phyloP scores from a whole-genome alignment of 495 filamentous ascomycete species.

The Hypoxylon fragiforme region DNA sequence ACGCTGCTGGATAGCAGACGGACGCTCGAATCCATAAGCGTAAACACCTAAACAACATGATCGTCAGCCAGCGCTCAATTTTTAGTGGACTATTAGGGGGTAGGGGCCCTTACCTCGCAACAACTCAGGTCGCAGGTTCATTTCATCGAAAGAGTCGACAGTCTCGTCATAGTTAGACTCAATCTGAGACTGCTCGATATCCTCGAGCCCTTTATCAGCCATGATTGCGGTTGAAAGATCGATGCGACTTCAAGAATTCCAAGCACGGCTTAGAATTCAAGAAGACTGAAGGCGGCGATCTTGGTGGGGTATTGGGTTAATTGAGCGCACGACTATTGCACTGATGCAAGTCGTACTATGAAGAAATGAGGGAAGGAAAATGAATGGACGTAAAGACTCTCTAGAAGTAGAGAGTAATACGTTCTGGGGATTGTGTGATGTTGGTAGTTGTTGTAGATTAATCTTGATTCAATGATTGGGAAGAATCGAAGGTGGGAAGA shows the following conservation, averaged over 20 bases:
- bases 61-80: slow-evolving; percentile 15
- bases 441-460: slow-evolving; percentile 38
- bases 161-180: slow-evolving; percentile 99
- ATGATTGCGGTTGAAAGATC: slow-evolving; percentile 75
- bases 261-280: slow-evolving; percentile 66
- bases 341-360: slow-evolving; percentile 43
- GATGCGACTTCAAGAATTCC: slow-evolving; percentile 65
- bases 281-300: slow-evolving; percentile 42
- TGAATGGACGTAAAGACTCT: slow-evolving; percentile 47
- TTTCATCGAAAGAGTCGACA: slow-evolving; percentile 97
- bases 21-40: slow-evolving; percentile 98
- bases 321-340: slow-evolving; percentile 46
- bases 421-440: slow-evolving; percentile 37
- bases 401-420: slow-evolving; percentile 50
- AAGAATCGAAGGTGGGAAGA: slow-evolving; percentile 39
- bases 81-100: slow-evolving; percentile 6
- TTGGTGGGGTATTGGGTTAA: slow-evolving; percentile 51
- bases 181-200: slow-evolving; percentile 88
- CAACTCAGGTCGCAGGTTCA: slow-evolving; percentile 94
- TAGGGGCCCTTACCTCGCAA: slow-evolving; percentile 75
- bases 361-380: slow-evolving; percentile 45
- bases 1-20: slow-evolving; percentile 98
- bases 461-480: slow-evolving; percentile 36
- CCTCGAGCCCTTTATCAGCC: slow-evolving; percentile 97
- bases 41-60: slow-evolving; percentile 73